Percentiles rank a stretch among this genome's conserved stretches.
phyloP scores from a whole-genome alignment of 163 green algal species.

The Dunaliella salina region DNA sequence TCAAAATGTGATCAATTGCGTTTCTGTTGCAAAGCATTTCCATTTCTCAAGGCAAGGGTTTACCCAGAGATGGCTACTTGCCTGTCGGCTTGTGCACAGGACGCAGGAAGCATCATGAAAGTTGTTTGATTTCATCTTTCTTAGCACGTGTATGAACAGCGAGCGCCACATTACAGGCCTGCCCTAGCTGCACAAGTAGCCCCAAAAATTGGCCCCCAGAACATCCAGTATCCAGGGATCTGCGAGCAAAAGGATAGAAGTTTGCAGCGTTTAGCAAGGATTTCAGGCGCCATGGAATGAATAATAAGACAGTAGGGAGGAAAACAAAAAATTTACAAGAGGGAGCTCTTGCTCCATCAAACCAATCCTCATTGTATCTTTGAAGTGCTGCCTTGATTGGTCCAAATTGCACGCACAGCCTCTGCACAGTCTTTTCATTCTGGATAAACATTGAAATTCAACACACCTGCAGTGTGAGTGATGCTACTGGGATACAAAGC shows the following conservation, averaged over 20 bases:
- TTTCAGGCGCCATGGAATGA: neutral
- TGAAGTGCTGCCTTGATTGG: neutral
- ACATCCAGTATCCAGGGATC: neutral
- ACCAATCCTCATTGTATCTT: neutral
- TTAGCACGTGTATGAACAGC: too few species aligned
- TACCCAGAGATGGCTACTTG: too few species aligned
- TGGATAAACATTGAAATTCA: neutral
- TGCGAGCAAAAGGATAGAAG: neutral
- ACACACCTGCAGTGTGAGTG: slow-evolving; percentile 21
- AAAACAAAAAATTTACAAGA: neutral
- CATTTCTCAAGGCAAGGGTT: too few species aligned
- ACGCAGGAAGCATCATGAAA: too few species aligned
- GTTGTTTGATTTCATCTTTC: too few species aligned
- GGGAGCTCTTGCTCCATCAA: neutral
- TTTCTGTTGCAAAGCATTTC: too few species aligned
- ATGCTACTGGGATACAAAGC: slow-evolving; percentile 24
- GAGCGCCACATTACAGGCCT: too few species aligned
- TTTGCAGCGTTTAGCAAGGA: neutral
- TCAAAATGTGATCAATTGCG: too few species aligned
- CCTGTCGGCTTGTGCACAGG: too few species aligned
- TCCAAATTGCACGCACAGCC: neutral
- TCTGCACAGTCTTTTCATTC: neutral
- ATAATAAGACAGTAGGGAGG: neutral
- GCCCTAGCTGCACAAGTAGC: too few species aligned
- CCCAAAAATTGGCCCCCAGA: neutral